Conservation (phyloP, 352 stramenopile species). For the Thalassiosira hispida region DNA sequence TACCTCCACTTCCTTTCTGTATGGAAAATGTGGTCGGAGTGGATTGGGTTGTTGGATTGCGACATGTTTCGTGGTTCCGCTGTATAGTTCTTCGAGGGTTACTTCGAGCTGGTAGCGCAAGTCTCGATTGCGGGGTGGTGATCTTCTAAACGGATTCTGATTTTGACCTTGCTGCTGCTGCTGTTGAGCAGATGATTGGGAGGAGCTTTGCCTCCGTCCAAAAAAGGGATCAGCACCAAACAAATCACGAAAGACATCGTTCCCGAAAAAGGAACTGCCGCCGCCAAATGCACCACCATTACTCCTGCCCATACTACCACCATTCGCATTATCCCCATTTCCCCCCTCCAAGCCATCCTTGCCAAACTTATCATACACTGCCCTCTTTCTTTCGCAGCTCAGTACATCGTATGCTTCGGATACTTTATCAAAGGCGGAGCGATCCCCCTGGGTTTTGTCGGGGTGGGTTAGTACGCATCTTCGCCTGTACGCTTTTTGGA, state of each 20-base stretch:
- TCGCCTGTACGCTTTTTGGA: constrained; percentile 96
- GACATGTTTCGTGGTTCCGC: constrained; percentile 94
- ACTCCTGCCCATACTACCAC: constrained; percentile 6
- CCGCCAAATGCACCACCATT: not conserved
- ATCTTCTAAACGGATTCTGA: not conserved
- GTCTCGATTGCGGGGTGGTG: constrained; percentile 58
- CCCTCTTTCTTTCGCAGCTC: constrained; percentile 89
- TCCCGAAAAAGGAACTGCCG: constrained; percentile 23
- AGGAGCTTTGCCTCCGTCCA: not conserved
- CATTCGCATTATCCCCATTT: constrained; percentile 5
- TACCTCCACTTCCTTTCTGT: constrained; percentile 96
- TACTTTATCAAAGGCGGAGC: constrained; percentile 91
- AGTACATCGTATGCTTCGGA: constrained; percentile 94
- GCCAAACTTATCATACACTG: constrained; percentile 93
- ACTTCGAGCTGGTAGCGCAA: constrained; percentile 92
- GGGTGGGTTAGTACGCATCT: constrained; percentile 94
- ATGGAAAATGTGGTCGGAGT: constrained; percentile 90
- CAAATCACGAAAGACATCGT: constrained; percentile 47
- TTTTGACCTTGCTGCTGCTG: too few species aligned
- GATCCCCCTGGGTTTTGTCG: constrained; percentile 80
- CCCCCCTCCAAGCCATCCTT: constrained; percentile 90
- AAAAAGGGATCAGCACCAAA: constrained; percentile 28
- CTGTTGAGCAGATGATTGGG: too few species aligned
- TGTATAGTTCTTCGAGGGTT: constrained; percentile 98
- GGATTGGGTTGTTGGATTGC: constrained; percentile 91